Conservation (phyloP, 1,284 basidiomycete genomes). For the Leucocoprinus gongylophorus region DNA sequence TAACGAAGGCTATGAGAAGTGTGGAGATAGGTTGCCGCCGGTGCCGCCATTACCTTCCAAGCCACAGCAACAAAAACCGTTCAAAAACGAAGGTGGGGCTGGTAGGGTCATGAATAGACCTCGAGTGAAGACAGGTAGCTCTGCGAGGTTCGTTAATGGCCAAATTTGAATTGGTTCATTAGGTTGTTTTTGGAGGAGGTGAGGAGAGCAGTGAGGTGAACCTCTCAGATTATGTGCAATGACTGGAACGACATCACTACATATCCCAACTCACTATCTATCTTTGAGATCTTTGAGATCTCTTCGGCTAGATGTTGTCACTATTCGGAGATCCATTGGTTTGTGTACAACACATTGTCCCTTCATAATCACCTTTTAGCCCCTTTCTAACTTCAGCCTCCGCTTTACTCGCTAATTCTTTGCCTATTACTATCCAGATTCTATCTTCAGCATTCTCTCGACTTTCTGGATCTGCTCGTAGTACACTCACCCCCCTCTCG, state of each 20-base stretch:
- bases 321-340: slow-evolving; percentile 7
- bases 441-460: background rate
- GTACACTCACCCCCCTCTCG: background rate
- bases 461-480: background rate
- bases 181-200: background rate
- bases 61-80: background rate
- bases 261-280: background rate
- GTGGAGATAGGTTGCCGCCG: slow-evolving; percentile 42
- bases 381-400: slow-evolving; percentile 6
- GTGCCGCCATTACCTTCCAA: background rate
- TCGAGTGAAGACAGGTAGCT: slow-evolving; percentile 52
- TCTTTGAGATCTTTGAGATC: slow-evolving; percentile 11
- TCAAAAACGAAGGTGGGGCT: slow-evolving; percentile 32
- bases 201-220: background rate
- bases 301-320: slow-evolving; percentile 2
- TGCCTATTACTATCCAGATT: background rate
- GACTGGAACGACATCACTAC: slow-evolving; percentile 4
- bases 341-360: slow-evolving; percentile 12
- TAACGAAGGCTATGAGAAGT: slow-evolving; percentile 40
- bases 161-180: slow-evolving; percentile 27
- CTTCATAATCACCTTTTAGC: slow-evolving; percentile 10
- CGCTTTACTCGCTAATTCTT: background rate
- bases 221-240: background rate
- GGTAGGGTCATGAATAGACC: slow-evolving; percentile 57
- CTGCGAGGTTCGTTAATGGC: slow-evolving; percentile 52